phyloP scores from a whole-genome alignment of 2,329 filamentous ascomycete species.

The Lecanicillium sp. region DNA sequence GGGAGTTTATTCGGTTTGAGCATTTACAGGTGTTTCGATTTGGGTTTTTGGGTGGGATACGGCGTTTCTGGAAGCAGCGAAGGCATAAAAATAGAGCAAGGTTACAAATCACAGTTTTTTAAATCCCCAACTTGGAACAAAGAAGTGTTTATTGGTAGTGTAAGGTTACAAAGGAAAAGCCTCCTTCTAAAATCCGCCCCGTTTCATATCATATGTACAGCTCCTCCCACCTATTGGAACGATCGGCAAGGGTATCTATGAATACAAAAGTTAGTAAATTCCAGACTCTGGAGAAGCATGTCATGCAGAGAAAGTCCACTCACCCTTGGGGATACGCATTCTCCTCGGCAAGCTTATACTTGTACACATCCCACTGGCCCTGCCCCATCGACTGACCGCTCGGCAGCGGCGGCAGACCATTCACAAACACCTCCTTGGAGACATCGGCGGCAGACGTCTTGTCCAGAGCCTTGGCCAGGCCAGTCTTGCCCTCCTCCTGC shows the following conservation, averaged over 20 bases:
- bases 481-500: conserved; percentile 65
- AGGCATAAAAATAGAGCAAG: no score
- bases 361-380: conserved; percentile 56
- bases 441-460: conserved; percentile 44
- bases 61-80: no score
- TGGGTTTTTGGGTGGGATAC: no score
- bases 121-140: conserved; percentile 2
- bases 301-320: conserved; percentile 26
- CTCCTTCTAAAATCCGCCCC: conserved; percentile 11
- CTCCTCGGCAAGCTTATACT: conserved; percentile 56
- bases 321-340: conserved; percentile 64
- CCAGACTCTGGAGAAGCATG: not conserved
- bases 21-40: no score
- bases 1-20: no score
- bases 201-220: conserved; percentile 12
- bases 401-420: conserved; percentile 81
- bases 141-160: conserved; percentile 1
- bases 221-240: conserved; percentile 37
- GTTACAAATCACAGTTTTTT: no score
- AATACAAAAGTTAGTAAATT: conserved; percentile 20
- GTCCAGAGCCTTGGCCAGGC: conserved; percentile 67
- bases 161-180: conserved; percentile 10
- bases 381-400: conserved; percentile 52
- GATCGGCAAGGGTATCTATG: conserved; percentile 55
- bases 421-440: conserved; percentile 54